Evolutionary conservation across 2,329 filamentous ascomycete genomes (phyloP).

Genomic region (Annulohypoxylon truncatum): DNA sequence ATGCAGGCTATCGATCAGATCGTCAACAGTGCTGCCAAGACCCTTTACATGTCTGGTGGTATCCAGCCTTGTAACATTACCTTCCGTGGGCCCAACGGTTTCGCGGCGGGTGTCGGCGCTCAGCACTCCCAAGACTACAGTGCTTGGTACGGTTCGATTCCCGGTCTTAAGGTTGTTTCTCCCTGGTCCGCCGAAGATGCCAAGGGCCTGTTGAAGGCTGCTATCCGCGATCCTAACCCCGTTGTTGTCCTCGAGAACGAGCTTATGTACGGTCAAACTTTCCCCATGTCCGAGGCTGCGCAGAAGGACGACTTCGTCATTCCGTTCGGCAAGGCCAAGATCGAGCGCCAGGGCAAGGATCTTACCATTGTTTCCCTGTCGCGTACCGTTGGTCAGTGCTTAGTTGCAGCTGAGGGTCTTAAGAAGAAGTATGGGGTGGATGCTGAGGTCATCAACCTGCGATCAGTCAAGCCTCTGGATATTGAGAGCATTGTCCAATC

Average conservation of each 20-base stretch:
- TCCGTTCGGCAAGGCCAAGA: constrained; percentile 98
- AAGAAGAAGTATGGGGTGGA: constrained; percentile 98
- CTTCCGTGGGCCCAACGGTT: constrained; percentile 98
- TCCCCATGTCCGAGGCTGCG: constrained; percentile 97
- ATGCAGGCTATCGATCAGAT: constrained; percentile 99
- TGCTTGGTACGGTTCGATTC: constrained; percentile 98
- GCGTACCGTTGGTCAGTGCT: constrained; percentile 92
- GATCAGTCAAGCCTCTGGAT: constrained; percentile 96
- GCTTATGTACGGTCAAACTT: constrained; percentile 89
- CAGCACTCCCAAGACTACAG: constrained; percentile 99
- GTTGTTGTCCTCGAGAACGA: constrained; percentile 93
- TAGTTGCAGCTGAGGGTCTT: constrained; percentile 87
- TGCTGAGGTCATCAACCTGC: constrained; percentile 96
- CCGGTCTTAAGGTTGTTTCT: constrained; percentile 94
- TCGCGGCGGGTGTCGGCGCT: constrained; percentile 92
- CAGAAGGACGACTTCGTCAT: constrained; percentile 97
- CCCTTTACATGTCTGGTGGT: constrained; percentile 99
- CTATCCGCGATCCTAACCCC: constrained; percentile 97
- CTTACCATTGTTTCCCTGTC: constrained; percentile 95
- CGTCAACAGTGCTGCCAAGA: constrained; percentile 99
- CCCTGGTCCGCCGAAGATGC: constrained; percentile 98
- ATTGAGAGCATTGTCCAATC: constrained; percentile 95
- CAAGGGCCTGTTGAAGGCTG: constrained; percentile 97
- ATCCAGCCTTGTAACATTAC: constrained; percentile 99
- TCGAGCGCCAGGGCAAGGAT: constrained; percentile 95